Evolutionary conservation across 2,329 filamentous ascomycete genomes (phyloP), one percentile per base, ranked within the genome.

Genomic region (Emergomyces pasteurianus): DNA sequence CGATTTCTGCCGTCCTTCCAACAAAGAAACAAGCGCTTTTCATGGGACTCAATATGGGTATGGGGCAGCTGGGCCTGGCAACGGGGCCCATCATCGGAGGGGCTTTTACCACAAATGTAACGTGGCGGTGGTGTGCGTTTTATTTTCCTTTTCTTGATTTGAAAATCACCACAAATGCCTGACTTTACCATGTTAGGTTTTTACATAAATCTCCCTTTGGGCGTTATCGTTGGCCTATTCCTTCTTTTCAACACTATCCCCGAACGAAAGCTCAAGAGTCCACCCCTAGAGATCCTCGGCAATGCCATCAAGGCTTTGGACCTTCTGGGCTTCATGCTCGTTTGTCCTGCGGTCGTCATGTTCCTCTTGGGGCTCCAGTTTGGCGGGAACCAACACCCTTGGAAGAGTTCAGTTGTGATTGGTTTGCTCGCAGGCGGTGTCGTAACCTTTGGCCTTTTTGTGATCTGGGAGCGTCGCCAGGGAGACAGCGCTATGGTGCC

Each of bases 1-100:
- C 60, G 38, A 65, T 70, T 43, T 64, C 67, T 12, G 54, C 61
- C 1, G 58, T 65, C n/a, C 59, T 67, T 1, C 63, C 65, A 56
- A 60, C 57, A n/a, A 26, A 52, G 28, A 67, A 61, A 60, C 63
- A 65, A 56, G 62, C 63, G 14, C 52, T 62, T 42, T 64, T 64
- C 14, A 65, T 66, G 58, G 63, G 61, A 1, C n/a, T 68, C 18
- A 67, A 64, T 50, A 66, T 54, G 50, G 50, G 50, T 7, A 59
- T 66, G 10, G 59, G 66, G 1, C 71, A 74, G 40, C 61, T 76
- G 10, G 75, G 75, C 3, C 63, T 72, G 10, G 72, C 74, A 1
- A 47, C 67, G 23, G 77, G 75, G 0, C 77, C 77, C 0, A 62
- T 79, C 3, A 62, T 79, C 16, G 77, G 77, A 7, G 77, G 77